Conservation (phyloP, 1,284 basidiomycete species). For the Chiua sp. region DNA sequence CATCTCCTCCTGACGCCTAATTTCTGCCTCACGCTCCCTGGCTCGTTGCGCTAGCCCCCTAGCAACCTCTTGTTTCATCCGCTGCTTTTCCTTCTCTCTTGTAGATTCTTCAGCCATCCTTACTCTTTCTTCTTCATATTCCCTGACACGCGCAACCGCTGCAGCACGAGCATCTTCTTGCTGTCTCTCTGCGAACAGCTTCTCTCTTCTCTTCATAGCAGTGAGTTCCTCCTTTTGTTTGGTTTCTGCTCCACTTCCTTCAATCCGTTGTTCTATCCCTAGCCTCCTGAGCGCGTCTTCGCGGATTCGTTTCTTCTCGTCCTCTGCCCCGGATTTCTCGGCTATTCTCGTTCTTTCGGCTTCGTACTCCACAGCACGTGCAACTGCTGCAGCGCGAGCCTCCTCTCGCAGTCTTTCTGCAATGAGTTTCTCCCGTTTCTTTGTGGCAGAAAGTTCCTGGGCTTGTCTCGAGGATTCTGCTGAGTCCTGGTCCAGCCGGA, state of each 20-base stretch:
- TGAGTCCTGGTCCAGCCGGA: background rate
- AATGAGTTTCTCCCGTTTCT: background rate
- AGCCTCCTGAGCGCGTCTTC: background rate
- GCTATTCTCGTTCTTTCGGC: background rate
- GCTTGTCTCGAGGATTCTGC: background rate
- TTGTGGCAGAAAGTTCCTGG: background rate
- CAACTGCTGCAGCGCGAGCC: background rate
- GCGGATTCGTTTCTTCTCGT: background rate
- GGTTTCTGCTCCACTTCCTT: background rate
- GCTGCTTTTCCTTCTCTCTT: too few species aligned
- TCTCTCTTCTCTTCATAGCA: background rate
- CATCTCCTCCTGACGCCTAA: background rate
- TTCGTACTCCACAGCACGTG: background rate
- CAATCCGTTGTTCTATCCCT: background rate
- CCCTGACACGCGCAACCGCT: background rate
- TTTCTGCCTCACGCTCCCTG: background rate
- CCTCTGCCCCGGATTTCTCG: background rate
- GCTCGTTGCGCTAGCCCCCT: background rate
- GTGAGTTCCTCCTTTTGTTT: background rate
- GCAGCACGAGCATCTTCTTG: background rate
- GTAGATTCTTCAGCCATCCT: background rate
- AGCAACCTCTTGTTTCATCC: background rate
- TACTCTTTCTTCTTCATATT: background rate
- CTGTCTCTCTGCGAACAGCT: background rate
- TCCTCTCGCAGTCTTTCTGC: conserved; percentile 3